These are phyloP conservation scores for Diaporthe sp. DNA, from an alignment of 2,329 filamentous ascomycete species.

Conservation along the genomic window DNA sequence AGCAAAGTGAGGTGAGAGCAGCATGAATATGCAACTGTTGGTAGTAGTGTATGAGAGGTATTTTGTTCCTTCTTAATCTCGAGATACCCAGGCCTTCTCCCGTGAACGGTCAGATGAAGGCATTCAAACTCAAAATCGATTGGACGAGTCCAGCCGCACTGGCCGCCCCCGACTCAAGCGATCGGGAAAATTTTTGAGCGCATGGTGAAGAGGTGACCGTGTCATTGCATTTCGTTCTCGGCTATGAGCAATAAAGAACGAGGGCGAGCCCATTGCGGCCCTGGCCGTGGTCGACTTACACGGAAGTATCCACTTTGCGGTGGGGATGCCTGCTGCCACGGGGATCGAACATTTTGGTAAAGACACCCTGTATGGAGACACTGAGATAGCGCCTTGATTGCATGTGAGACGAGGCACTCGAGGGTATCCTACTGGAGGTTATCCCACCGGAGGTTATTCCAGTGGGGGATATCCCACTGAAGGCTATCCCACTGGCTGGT, in stretches of 20 bases:
- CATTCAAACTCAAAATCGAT: constrained; percentile 4
- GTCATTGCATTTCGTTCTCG: constrained; percentile 1
- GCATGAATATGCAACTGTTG: background rate
- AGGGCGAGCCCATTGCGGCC: constrained; percentile 1
- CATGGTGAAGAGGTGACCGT: constrained; percentile 18
- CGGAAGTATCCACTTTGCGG: constrained; percentile 22
- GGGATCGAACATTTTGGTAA: constrained; percentile 32
- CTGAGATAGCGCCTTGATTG: background rate
- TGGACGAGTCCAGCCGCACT: background rate
- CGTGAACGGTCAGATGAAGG: constrained; percentile 13
- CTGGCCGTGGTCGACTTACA: constrained; percentile 19
- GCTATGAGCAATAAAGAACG: background rate
- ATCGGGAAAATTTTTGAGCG: constrained; percentile 10
- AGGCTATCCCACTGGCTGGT: background rate
- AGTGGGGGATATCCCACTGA: background rate
- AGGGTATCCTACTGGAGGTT: background rate
- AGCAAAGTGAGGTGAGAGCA: constrained; percentile 58
- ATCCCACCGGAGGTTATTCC: background rate
- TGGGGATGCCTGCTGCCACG: constrained; percentile 25
- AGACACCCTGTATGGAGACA: constrained; percentile 31
- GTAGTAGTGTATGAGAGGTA: constrained; percentile 1
- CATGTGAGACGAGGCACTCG: constrained; percentile 26
- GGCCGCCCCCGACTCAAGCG: constrained; percentile 1
- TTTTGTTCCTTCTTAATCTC: background rate
- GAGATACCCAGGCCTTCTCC: constrained; percentile 26